Conservation (phyloP, 2,329 filamentous ascomycete species). For the Colletotrichum cereale region DNA sequence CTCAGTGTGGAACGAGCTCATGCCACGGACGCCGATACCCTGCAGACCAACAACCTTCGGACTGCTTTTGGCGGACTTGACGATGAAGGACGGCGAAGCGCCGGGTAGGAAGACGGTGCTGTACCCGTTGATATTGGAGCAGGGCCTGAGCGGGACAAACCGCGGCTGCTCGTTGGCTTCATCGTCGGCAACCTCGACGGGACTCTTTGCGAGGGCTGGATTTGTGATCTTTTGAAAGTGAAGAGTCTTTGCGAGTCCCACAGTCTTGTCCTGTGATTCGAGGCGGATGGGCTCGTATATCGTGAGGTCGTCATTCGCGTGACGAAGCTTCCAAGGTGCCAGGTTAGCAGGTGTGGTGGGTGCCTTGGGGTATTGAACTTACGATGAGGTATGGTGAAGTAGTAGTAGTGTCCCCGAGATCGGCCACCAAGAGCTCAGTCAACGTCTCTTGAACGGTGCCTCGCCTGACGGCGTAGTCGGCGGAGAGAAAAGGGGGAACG, state of each 20-base stretch:
- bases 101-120: slow-evolving; percentile 87
- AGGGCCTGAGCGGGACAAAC: slow-evolving; percentile 67
- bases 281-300: slow-evolving; percentile 85
- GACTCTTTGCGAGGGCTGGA: slow-evolving; percentile 71
- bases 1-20: slow-evolving; percentile 82
- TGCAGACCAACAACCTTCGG: slow-evolving; percentile 82
- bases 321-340: slow-evolving; percentile 72
- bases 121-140: slow-evolving; percentile 80
- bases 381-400: slow-evolving; percentile 86
- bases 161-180: slow-evolving; percentile 60
- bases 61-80: slow-evolving; percentile 83
- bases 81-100: slow-evolving; percentile 81
- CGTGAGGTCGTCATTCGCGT: slow-evolving; percentile 83
- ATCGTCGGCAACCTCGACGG: slow-evolving; percentile 63
- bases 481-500: slow-evolving; percentile 80
- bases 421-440: slow-evolving; percentile 84
- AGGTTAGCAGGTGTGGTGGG: slow-evolving; percentile 7
- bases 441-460: slow-evolving; percentile 79
- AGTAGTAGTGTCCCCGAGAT: slow-evolving; percentile 81
- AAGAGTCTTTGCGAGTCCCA: slow-evolving; percentile 68
- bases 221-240: slow-evolving; percentile 84
- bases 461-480: slow-evolving; percentile 77
- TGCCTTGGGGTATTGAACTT: slow-evolving; percentile 50
- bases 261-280: slow-evolving; percentile 49
- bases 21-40: slow-evolving; percentile 74